Evolutionary conservation across 2,329 filamentous ascomycete genomes (phyloP).

Genomic region (Sporothrix euskadiensis): DNA sequence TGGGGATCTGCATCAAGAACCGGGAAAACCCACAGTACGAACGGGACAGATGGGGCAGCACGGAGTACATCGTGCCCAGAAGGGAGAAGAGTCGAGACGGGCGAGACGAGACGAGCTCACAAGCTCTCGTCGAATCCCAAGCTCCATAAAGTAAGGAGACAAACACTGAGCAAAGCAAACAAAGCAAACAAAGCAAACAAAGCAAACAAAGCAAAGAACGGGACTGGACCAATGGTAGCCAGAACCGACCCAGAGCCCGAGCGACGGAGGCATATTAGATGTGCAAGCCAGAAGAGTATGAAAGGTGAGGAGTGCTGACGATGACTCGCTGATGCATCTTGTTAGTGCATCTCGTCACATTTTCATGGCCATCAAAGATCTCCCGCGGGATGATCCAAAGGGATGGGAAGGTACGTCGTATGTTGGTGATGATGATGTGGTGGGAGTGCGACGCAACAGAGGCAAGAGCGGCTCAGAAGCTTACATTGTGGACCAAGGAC

Average conservation of each 20-base stretch:
- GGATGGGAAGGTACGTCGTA: neutral
- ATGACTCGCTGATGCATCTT: neutral
- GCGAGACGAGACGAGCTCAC: neutral
- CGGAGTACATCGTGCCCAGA: too few species aligned
- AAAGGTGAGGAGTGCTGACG: neutral
- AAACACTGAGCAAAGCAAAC: neutral
- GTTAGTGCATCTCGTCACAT: neutral
- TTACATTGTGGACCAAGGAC: neutral
- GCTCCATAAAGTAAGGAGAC: neutral
- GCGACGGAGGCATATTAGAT: too few species aligned
- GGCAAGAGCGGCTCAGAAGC: neutral
- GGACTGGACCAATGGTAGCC: neutral
- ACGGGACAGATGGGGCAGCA: neutral
- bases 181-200: neutral
- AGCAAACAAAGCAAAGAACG: neutral
- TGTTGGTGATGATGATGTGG: neutral
- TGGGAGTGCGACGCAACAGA: neutral
- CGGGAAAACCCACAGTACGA: neutral
- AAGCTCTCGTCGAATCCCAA: neutral
- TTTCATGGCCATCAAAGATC: neutral
- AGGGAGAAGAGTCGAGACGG: too few species aligned
- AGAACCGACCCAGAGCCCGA: neutral
- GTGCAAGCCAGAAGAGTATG: neutral
- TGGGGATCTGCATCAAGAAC: slow-evolving; percentile 12
- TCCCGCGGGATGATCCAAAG: neutral